Percentiles rank a stretch among this genome's conserved stretches.
phyloP scores from a whole-genome alignment of 345 rosid species.

The Sonneratia caseolaris region DNA sequence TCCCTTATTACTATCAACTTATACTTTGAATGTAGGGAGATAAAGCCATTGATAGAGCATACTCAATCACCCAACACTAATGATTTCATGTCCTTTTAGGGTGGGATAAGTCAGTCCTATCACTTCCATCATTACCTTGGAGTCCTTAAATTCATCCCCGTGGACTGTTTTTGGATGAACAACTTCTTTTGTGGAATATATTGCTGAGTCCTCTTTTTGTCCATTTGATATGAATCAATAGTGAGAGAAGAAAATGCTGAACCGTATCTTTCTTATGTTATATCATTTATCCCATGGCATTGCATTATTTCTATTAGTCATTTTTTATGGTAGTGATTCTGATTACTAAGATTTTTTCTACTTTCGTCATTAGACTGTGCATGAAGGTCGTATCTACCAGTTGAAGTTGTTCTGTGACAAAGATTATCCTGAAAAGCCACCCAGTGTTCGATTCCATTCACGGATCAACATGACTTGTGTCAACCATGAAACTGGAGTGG shows the following conservation, averaged over 20 bases:
- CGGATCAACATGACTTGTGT: conserved; percentile 68
- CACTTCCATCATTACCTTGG: background rate
- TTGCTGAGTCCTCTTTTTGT: background rate
- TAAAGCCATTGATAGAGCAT: no score
- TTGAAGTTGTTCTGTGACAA: conserved; percentile 65
- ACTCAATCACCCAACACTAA: background rate
- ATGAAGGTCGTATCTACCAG: conserved; percentile 79
- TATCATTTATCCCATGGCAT: background rate
- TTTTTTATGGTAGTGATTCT: background rate
- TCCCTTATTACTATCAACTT: background rate
- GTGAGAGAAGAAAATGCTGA: background rate
- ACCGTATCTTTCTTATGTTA: background rate
- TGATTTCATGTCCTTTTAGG: no score
- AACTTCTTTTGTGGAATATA: background rate
- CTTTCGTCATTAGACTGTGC: conserved; percentile 46
- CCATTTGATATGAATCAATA: background rate
- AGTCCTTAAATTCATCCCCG: background rate
- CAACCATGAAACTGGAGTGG: conserved; percentile 68
- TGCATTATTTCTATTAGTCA: background rate
- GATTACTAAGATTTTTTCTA: background rate
- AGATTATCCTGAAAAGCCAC: conserved; percentile 69
- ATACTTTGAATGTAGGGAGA: background rate
- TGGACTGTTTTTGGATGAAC: background rate
- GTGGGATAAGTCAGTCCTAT: background rate
- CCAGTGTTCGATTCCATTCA: conserved; percentile 66